phyloP scores from a whole-genome alignment of 441 rosid genomes.

The Biscutella auriculata region DNA sequence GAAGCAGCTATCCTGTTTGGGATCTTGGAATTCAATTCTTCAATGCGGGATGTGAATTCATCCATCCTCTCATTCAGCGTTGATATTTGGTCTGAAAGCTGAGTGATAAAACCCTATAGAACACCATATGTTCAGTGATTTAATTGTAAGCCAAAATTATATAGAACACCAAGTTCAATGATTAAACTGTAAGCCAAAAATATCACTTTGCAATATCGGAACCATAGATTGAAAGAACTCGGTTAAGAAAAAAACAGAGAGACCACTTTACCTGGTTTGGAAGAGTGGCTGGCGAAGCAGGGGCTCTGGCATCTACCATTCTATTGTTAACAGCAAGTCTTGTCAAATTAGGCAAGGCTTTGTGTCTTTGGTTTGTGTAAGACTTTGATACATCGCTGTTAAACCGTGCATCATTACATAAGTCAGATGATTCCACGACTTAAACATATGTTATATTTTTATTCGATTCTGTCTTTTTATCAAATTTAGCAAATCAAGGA shows the following conservation, averaged over 20 bases:
- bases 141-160: background rate
- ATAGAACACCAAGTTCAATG: no score
- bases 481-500: background rate
- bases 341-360: conserved; percentile 56
- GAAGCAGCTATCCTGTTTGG: conserved; percentile 39
- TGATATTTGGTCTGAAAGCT: conserved; percentile 88
- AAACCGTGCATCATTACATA: conserved; percentile 12
- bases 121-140: conserved; percentile 1
- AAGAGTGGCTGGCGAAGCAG: conserved; percentile 52
- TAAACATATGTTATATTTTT: conserved; percentile 5
- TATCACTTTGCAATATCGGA: background rate
- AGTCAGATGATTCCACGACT: conserved; percentile 12
- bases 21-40: conserved; percentile 73
- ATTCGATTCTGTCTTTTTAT: background rate
- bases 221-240: background rate
- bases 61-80: conserved; percentile 94
- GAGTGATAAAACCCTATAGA: conserved; percentile 62
- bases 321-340: conserved; percentile 60
- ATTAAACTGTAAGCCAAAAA: no score
- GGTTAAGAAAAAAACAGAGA: background rate
- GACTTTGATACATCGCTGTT: conserved; percentile 60
- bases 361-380: conserved; percentile 57
- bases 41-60: conserved; percentile 71
- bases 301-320: conserved; percentile 62
- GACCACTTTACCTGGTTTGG: conserved; percentile 53